Evolutionary conservation across 805 yeast species (phyloP).

Genomic region (Cyberlindnera petersonii): DNA sequence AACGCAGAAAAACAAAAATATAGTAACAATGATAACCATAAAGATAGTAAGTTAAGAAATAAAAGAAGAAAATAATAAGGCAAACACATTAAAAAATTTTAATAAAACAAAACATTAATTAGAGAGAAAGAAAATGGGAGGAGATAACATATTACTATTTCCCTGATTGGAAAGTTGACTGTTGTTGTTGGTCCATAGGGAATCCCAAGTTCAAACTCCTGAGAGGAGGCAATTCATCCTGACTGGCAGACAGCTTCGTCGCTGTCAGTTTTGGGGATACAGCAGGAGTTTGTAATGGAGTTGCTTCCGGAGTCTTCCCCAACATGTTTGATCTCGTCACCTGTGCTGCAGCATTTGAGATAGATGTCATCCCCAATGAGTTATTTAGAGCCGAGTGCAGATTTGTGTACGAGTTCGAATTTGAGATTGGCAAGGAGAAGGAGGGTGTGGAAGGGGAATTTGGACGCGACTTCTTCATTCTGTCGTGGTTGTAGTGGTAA

Average conservation of each 20-base stretch:
- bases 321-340: constrained; percentile 15
- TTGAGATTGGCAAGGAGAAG: constrained; percentile 18
- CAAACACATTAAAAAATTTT: background rate
- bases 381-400: constrained; percentile 22
- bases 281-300: constrained; percentile 27
- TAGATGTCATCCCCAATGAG: constrained; percentile 21
- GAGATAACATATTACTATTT: background rate
- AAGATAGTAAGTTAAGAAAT: background rate
- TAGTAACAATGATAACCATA: background rate
- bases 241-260: background rate
- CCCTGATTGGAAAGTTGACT: background rate
- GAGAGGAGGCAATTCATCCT: constrained; percentile 27
- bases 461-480: constrained; percentile 37
- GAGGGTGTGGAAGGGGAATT: constrained; percentile 29
- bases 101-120: too few species aligned
- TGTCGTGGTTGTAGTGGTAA: constrained; percentile 28
- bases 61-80: background rate
- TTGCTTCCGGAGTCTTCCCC: constrained; percentile 29
- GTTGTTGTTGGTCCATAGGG: constrained; percentile 21
- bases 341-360: constrained; percentile 10
- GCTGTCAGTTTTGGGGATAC: constrained; percentile 26
- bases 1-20: background rate
- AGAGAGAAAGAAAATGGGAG: too few species aligned
- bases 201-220: constrained; percentile 27
- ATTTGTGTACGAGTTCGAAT: constrained; percentile 25